Conservation (phyloP, 441 rosid species). For the California macrophylla region DNA sequence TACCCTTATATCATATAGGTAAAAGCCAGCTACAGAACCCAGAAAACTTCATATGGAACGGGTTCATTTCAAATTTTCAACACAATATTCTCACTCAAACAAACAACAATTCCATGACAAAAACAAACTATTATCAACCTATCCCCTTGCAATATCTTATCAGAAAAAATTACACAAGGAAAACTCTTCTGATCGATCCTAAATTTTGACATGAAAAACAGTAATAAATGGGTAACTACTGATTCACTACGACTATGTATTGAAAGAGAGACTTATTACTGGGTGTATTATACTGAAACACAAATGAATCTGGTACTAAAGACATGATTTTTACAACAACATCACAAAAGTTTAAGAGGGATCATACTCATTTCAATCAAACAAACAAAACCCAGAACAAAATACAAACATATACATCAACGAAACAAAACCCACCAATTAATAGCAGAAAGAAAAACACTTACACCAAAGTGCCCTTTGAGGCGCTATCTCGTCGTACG, state of each 20-base stretch:
- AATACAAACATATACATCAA: background rate
- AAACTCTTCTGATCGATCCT: background rate
- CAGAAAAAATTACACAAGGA: no score
- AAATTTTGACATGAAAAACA: background rate
- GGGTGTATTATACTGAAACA: background rate
- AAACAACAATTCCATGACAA: background rate
- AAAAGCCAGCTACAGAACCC: background rate
- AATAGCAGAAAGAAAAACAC: background rate
- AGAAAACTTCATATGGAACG: background rate
- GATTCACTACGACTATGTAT: background rate
- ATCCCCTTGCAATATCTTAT: background rate
- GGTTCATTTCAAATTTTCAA: background rate
- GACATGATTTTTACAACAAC: background rate
- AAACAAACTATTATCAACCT: background rate
- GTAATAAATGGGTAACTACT: background rate
- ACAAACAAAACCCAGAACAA: background rate
- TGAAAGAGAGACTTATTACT: background rate
- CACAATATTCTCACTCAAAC: background rate
- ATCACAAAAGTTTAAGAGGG: background rate
- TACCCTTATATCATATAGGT: background rate
- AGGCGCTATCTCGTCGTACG: conserved; percentile 23
- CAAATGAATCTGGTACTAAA: background rate
- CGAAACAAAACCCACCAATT: background rate
- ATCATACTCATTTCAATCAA: background rate
- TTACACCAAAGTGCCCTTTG: conserved; percentile 34